A percentile compares a stretch with the other conserved stretches of the same genome.
Evolutionary conservation across 2,329 filamentous ascomycete genomes (phyloP).

Genomic region (Botrytis deweyae): DNA sequence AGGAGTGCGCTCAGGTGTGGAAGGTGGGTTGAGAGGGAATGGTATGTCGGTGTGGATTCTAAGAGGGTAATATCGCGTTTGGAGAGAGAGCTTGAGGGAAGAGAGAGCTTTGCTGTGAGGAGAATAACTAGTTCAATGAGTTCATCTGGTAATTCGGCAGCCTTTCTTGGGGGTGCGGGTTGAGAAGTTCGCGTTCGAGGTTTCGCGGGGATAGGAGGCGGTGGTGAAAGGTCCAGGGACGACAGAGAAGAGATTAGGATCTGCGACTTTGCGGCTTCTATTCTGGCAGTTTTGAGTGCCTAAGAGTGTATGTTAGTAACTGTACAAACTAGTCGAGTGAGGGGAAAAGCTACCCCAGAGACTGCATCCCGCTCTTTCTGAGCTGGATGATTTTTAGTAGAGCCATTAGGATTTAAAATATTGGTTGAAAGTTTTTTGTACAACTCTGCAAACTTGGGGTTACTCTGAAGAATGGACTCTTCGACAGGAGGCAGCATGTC

Average conservation of each 20-base stretch:
- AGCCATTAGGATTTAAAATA: conserved; percentile 57
- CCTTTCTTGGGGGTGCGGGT: conserved; percentile 4
- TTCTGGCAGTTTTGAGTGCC: conserved; percentile 52
- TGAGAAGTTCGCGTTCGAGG: conserved; percentile 28
- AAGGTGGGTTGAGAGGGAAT: conserved; percentile 49
- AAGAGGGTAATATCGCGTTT: conserved; percentile 45
- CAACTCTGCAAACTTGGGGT: conserved; percentile 60
- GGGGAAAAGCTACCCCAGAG: conserved; percentile 48
- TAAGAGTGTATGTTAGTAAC: conserved; percentile 42
- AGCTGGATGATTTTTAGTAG: conserved; percentile 52
- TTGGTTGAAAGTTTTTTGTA: conserved; percentile 54
- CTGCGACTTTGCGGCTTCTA: conserved; percentile 50
- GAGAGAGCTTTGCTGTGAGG: conserved; percentile 47
- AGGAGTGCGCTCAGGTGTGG: conserved; percentile 49
- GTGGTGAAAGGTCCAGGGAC: conserved; percentile 42
- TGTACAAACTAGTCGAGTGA: neutral
- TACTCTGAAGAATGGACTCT: conserved; percentile 51
- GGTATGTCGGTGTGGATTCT: conserved; percentile 51
- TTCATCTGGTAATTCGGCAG: conserved; percentile 42
- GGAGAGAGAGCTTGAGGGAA: conserved; percentile 38
- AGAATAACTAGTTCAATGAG: conserved; percentile 56
- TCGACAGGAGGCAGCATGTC: conserved; percentile 60
- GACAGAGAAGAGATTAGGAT: conserved; percentile 53
- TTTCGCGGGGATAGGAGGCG: conserved; percentile 34
- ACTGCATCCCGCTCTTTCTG: conserved; percentile 52